A percentile compares a stretch with the other conserved stretches of the same genome.
Conservation (phyloP, 2,329 filamentous ascomycete species). For the Parascedosporium putredinis region DNA sequence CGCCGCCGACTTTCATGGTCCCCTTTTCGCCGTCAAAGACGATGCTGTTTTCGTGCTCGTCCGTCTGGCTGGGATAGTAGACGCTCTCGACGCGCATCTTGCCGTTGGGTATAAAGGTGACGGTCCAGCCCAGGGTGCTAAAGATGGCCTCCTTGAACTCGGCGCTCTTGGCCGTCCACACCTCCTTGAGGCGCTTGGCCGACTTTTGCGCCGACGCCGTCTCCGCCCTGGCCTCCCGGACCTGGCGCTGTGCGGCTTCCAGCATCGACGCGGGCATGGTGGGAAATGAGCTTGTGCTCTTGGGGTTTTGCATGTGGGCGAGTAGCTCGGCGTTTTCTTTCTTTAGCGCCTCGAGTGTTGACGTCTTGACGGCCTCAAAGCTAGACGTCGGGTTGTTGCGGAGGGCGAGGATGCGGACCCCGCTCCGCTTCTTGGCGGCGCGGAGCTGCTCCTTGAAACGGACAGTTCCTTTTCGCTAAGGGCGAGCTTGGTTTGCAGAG, state of each 20-base stretch:
- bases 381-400: constrained; percentile 88
- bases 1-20: constrained; percentile 96
- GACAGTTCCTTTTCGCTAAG: constrained; percentile 67
- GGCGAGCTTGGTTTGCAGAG: constrained; percentile 57
- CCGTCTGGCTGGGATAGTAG: constrained; percentile 60
- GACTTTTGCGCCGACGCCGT: constrained; percentile 70
- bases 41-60: constrained; percentile 62
- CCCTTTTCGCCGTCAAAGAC: constrained; percentile 89
- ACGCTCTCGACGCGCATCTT: constrained; percentile 85
- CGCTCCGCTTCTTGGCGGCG: constrained; percentile 52
- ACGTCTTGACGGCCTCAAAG: constrained; percentile 71
- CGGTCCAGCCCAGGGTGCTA: constrained; percentile 82
- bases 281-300: constrained; percentile 34
- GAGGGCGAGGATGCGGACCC: constrained; percentile 74
- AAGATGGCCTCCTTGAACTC: constrained; percentile 96
- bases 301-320: constrained; percentile 49
- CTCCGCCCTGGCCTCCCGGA: constrained; percentile 60
- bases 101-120: constrained; percentile 94
- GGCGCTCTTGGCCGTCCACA: constrained; percentile 80
- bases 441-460: constrained; percentile 65
- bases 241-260: constrained; percentile 62
- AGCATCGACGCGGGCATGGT: constrained; percentile 70
- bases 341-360: constrained; percentile 65
- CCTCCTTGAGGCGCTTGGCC: constrained; percentile 76
- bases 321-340: constrained; percentile 79